These are phyloP conservation scores for Naganishia sp. DNA, from an alignment of 1,284 basidiomycete species.

Conservation along the genomic window DNA sequence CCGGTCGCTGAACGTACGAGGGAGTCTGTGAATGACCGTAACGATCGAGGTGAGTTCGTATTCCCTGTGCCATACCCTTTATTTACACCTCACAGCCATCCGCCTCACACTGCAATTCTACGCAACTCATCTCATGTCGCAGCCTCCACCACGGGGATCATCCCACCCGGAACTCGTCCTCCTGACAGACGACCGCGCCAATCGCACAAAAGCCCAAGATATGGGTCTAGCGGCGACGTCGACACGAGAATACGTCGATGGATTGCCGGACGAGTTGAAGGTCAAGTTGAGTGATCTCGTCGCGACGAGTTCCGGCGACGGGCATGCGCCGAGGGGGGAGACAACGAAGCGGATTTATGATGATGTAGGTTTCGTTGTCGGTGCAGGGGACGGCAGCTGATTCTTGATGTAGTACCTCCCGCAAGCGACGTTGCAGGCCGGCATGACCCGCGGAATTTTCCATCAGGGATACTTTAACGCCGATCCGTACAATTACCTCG, in stretches of 20 bases:
- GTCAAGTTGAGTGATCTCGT: slow-evolving; percentile 75
- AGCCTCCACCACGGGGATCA: slow-evolving; percentile 54
- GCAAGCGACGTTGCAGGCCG: slow-evolving; percentile 70
- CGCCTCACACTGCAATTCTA: slow-evolving; percentile 84
- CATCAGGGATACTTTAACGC: slow-evolving; percentile 94
- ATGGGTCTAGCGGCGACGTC: slow-evolving; percentile 64
- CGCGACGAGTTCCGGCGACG: slow-evolving; percentile 63
- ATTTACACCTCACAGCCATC: slow-evolving; percentile 62
- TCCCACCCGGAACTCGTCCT: slow-evolving; percentile 69
- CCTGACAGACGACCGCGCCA: slow-evolving; percentile 85
- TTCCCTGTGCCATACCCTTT: not conserved
- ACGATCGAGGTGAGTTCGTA: slow-evolving; percentile 72
- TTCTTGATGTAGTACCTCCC: slow-evolving; percentile 71
- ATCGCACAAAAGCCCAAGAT: slow-evolving; percentile 72
- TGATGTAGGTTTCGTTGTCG: slow-evolving; percentile 60
- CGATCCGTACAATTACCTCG: slow-evolving; percentile 93
- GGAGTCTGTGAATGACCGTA: slow-evolving; percentile 86
- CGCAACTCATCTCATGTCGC: slow-evolving; percentile 66
- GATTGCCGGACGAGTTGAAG: slow-evolving; percentile 60
- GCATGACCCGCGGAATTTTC: slow-evolving; percentile 79
- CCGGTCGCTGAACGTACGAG: slow-evolving; percentile 36
- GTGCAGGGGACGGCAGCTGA: not conserved
- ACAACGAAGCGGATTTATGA: slow-evolving; percentile 68
- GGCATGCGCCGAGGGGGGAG: slow-evolving; percentile 54
- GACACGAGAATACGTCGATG: slow-evolving; percentile 80